Evolutionary conservation across 345 rosid species (phyloP), one percentile per base, ranked within the genome.

Genomic region (Euphorbia tirucalli): DNA sequence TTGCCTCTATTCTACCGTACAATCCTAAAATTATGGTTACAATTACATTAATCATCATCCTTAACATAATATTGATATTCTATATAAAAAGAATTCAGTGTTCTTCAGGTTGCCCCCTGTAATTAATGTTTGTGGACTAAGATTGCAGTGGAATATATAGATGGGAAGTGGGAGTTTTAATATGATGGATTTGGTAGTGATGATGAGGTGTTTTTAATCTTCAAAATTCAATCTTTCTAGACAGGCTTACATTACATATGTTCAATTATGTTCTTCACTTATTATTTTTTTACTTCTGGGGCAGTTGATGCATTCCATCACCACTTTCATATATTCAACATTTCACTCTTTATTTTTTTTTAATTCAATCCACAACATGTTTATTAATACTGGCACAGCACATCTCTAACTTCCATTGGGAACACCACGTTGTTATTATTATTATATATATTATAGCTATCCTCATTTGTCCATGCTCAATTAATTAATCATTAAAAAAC

Each of bases 91-190:
- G 25, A 28, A 39, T n/a, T 2, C 31, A 52, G 84, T 74, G 81
- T 80, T 83, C 77, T 27, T 25, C 3, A 19, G 80, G 77, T 63
- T 79, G 69, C 83, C 81, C 81, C 16, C 48, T 39, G 19, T 32
- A 41, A 15, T 31, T 16, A 63, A 31, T 25, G 58, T 21, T 32
- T n/a, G 11, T 4, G 13, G 28, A 24, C 7, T 57, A 19, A 55
- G 13, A 25, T 32, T 39, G 0, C 13, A 44, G 21, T 48, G 30
- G 8, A 7, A 48, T 69, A 73, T 57, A 72, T 31, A 71, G 65
- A 61, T n/a, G n/a, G n/a, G 46, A 9, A 31, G 15, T 18, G 15
- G 5, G n/a, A 18, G 19, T 31, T 4, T 32, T 14, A 15, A 30
- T 30, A 18, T 37, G 49, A 63, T 6, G 52, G 52, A 24, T 7